phyloP scores from a whole-genome alignment of 1,139 yeast species.

The Lodderomyces beijingensis region DNA sequence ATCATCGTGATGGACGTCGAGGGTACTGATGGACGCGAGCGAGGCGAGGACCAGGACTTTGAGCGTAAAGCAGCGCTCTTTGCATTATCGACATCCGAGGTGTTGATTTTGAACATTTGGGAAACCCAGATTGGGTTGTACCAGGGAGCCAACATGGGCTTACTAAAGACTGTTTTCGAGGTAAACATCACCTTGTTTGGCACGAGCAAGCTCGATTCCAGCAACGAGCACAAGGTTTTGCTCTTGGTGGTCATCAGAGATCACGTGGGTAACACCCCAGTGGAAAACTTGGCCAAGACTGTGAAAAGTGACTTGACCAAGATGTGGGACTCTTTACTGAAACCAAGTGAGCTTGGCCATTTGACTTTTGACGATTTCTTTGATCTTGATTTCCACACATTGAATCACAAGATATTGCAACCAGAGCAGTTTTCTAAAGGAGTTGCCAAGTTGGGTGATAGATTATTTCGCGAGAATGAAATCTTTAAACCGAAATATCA shows the following conservation, averaged over 20 bases:
- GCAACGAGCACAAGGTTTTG: conserved; percentile 57
- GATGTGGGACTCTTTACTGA: conserved; percentile 75
- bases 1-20: conserved; percentile 93
- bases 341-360: conserved; percentile 60
- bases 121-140: conserved; percentile 95
- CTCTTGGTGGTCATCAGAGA: conserved; percentile 88
- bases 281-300: conserved; percentile 65
- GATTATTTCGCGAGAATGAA: conserved; percentile 36
- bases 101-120: conserved; percentile 90
- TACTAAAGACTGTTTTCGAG: conserved; percentile 91
- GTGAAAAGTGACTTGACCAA: conserved; percentile 63
- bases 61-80: conserved; percentile 94
- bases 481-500: conserved; percentile 72
- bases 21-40: conserved; percentile 96
- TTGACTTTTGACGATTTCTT: conserved; percentile 69
- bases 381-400: conserved; percentile 75
- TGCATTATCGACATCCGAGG: conserved; percentile 89
- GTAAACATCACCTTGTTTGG: conserved; percentile 84
- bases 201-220: conserved; percentile 27
- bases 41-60: conserved; percentile 98
- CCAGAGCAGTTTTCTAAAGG: conserved; percentile 66
- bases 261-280: conserved; percentile 83
- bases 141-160: conserved; percentile 97
- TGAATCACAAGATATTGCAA: conserved; percentile 83
- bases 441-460: conserved; percentile 60